Base-by-base conservation (phyloP, 352 stramenopile genomes). In the Discostella stelligera region DNA sequence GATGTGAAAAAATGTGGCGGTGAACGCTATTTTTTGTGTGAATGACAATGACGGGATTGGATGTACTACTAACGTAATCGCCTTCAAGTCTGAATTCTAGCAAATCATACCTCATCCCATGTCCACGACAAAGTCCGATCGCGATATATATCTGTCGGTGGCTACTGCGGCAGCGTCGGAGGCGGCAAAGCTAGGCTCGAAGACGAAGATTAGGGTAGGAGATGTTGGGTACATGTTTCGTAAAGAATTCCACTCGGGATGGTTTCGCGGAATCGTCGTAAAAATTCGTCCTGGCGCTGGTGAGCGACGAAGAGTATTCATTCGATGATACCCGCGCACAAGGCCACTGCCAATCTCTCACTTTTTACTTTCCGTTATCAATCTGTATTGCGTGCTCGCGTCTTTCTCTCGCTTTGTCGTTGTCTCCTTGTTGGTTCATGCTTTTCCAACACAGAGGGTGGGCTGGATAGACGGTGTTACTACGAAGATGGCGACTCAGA, bases 401-500 rank as follows among this genome's bases (percentile, higher is more conserved):
- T 7, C 6, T n/a, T 58, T 6, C 18, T 4, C 4, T 16, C 25
- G n/a, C 18, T n/a, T 37, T 52, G 3, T 27, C 49, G 32, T 52
- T 46, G 7, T 66, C 8, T 9, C 58, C 30, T 32, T 32, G 2
- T 32, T 32, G 27, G 27, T 32, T 32, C 27, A 32, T 32, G 27
- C 27, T 32, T 48, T 14, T 6, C 32, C 10, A 23, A 37, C 39
- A 27, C 27, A 69, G 61, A 46, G 50, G 11, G 39, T n/a, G 59
- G 59, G 37, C 21, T 48, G 21, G 53, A 64, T 58, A 14, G 53
- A 27, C 30, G 65, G 20, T 63, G 50, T 48, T 21, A 49, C 23
- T 72, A 65, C 21, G 23, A 54, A 20, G 66, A 74, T 66, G 66
- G 56, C 18, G 66, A 74, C 37, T 53, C 11, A 25, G 66, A 74